Evolutionary conservation across 805 yeast genomes (phyloP), one percentile per base, ranked within the genome.

Genomic region (Isabelozyma pseudorhagii): DNA sequence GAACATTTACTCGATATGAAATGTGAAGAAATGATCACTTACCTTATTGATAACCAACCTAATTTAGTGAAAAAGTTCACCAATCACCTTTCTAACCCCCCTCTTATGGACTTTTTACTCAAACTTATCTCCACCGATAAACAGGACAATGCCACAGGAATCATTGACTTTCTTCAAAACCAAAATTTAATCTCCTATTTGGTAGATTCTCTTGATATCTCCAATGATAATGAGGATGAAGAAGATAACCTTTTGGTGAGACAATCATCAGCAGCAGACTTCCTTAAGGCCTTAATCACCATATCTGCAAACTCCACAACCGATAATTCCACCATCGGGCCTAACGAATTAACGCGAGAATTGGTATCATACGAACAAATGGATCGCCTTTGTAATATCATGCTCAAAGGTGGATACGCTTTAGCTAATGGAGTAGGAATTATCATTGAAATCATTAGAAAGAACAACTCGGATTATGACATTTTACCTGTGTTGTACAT

Each of bases 1-100:
- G 97, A 93, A 58, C 78, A 74, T 50, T 63, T 74, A 53, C 59
- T 74, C 47, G 79, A 74, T 58, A 73, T 74, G 79, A 74, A 74
- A 56, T 72, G 77, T 55, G 79, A 74, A 52, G 78, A 74, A 50
- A 73, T 74, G 77, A 69, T 74, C 42, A 62, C 74, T 18, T 72
- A 71, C 52, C 62, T 74, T 36, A 71, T 74, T 48, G 77, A 72
- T 44, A 71, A 71, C 56, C 78, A 74, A 57, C 68, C 75, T 18
- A 56, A 61, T 18, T 58, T 74, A 46, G 78, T 74, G 28, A 67
- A 66, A 25, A 72, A 71, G 53, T 74, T 74, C 57, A 67, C 69
- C 58, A 71, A 70, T 46, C 78, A 74, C 56, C 63, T 74, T 54
- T 65, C 73, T 14, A 74, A 72, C 52, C 78, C 79, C 10, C 78